A percentile compares a stretch with the other conserved stretches of the same genome.
phyloP scores from a whole-genome alignment of 345 rosid genomes.

The Barbarea vulgaris region DNA sequence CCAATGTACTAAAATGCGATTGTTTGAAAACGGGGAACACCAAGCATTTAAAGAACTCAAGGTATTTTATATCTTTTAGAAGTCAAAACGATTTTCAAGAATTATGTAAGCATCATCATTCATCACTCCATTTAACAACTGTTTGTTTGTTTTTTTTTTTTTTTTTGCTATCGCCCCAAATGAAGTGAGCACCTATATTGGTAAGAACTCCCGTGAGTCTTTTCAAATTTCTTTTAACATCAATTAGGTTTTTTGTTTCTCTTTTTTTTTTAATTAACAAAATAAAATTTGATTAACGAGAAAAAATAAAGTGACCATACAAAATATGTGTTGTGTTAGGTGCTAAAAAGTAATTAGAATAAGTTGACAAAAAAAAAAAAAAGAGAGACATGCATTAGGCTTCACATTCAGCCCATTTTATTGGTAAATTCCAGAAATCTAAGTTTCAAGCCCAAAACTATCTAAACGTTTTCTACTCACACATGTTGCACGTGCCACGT shows the following conservation, averaged over 20 bases:
- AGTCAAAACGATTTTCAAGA: neutral
- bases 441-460: neutral
- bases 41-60: neutral
- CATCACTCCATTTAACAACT: too few species aligned
- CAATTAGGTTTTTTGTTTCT: too few species aligned
- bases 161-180: too few species aligned
- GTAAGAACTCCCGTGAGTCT: too few species aligned
- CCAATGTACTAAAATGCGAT: neutral
- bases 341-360: neutral
- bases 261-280: too few species aligned
- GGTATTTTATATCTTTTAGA: neutral
- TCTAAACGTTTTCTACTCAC: neutral
- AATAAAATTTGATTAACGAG: too few species aligned
- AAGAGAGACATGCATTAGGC: neutral
- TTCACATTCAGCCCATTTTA: neutral
- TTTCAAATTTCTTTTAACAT: too few species aligned
- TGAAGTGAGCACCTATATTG: too few species aligned
- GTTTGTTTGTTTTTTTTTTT: too few species aligned
- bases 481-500: conserved; percentile 4
- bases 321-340: too few species aligned
- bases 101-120: too few species aligned
- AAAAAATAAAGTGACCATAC: too few species aligned
- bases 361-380: neutral
- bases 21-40: neutral
- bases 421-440: neutral